Conservation (phyloP, 331 rosid genomes). For the Phaseolus coccineus region DNA sequence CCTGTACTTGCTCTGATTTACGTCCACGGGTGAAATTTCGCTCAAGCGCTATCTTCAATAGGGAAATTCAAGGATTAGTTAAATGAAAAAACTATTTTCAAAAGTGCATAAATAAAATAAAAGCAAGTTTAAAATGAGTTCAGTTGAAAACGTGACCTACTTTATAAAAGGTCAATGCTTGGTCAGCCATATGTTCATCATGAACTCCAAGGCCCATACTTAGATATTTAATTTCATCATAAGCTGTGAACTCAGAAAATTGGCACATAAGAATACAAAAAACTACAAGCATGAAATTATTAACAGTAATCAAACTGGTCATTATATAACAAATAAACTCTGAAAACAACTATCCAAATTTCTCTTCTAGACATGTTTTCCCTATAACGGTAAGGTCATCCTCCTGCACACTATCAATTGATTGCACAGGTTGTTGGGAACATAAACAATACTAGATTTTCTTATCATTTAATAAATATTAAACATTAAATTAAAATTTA, state of each 20-base stretch:
- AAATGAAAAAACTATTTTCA: neutral
- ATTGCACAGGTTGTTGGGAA: slow-evolving; percentile 5
- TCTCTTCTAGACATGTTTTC: slow-evolving; percentile 27
- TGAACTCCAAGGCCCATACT: slow-evolving; percentile 63
- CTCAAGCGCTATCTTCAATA: slow-evolving; percentile 79
- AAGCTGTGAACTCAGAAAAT: slow-evolving; percentile 52
- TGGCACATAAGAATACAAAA: slow-evolving; percentile 20
- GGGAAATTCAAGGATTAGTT: slow-evolving; percentile 40
- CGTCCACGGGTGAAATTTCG: slow-evolving; percentile 88
- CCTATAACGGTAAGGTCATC: neutral
- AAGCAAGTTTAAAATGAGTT: slow-evolving; percentile 4
- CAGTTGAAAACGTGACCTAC: slow-evolving; percentile 53
- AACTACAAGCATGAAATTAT: neutral
- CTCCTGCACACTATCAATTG: neutral
- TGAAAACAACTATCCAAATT: slow-evolving; percentile 27
- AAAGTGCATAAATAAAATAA: neutral
- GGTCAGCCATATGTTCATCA: slow-evolving; percentile 53
- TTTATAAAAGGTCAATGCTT: slow-evolving; percentile 67
- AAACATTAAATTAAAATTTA: neutral
- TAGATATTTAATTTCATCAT: slow-evolving; percentile 55
- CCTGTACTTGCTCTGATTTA: slow-evolving; percentile 76
- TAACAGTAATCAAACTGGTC: slow-evolving; percentile 8
- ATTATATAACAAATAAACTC: neutral
- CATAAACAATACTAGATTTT: slow-evolving; percentile 23
- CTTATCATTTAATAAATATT: neutral